Evolutionary conservation across 306 rosid genomes (phyloP).

Genomic region (Quercus ilex): DNA sequence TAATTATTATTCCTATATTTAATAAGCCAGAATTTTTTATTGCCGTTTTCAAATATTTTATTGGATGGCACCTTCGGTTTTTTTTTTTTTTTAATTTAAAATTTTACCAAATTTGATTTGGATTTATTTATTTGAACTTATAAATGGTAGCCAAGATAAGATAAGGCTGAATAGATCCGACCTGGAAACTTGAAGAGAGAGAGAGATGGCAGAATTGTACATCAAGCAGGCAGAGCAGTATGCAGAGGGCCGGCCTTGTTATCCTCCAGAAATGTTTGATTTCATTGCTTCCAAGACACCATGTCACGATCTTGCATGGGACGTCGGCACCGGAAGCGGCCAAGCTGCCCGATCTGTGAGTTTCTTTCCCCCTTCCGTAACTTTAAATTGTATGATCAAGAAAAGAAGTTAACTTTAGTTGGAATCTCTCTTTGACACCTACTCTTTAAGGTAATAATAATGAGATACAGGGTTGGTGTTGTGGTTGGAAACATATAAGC

Average conservation of each 20-base stretch:
- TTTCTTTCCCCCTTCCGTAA: not conserved
- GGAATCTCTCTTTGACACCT: too few species aligned
- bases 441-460: too few species aligned
- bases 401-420: not conserved
- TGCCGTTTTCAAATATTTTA: too few species aligned
- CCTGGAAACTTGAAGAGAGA: not conserved
- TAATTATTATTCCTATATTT: too few species aligned
- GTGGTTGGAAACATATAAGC: too few species aligned
- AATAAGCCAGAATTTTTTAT: too few species aligned
- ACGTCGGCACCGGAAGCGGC: conserved; percentile 83
- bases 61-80: too few species aligned
- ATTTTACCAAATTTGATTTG: too few species aligned
- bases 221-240: conserved; percentile 61
- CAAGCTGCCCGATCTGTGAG: conserved; percentile 73
- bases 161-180: not conserved
- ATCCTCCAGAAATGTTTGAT: conserved; percentile 34
- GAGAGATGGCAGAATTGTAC: conserved; percentile 37
- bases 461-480: too few species aligned
- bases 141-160: not conserved
- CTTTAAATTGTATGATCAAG: too few species aligned
- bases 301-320: conserved; percentile 67
- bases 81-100: too few species aligned
- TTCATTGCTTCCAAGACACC: too few species aligned
- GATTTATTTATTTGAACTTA: not conserved
- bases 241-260: conserved; percentile 52